phyloP scores from a whole-genome alignment of 345 rosid species.

The Punica granatum region DNA sequence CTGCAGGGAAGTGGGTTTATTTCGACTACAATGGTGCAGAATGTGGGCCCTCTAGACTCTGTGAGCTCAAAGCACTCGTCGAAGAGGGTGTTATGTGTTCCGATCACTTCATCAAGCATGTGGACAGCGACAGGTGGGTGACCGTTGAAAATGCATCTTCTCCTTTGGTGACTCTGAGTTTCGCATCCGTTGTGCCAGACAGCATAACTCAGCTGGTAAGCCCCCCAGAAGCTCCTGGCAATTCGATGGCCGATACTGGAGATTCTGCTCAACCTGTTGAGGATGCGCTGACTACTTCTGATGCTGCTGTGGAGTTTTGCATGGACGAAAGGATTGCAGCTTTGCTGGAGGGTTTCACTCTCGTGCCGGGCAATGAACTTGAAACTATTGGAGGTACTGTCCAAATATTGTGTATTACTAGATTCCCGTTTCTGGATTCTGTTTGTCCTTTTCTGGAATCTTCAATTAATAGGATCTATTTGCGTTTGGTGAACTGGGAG shows the following conservation, averaged over 20 bases:
- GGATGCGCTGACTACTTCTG: constrained; percentile 22
- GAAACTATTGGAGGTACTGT: constrained; percentile 72
- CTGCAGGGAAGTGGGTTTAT: constrained; percentile 87
- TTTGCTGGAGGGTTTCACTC: constrained; percentile 58
- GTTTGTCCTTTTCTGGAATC: constrained; percentile 3
- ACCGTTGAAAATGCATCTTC: constrained; percentile 96
- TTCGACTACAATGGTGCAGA: constrained; percentile 83
- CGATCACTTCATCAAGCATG: constrained; percentile 87
- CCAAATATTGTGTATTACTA: background rate
- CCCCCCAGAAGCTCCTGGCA: constrained; percentile 99
- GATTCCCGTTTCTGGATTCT: background rate
- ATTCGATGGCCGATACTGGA: constrained; percentile 54
- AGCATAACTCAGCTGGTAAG: constrained; percentile 58
- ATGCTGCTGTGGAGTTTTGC: constrained; percentile 44
- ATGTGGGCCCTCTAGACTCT: constrained; percentile 74
- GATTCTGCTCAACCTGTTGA: constrained; percentile 39
- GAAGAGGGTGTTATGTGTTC: constrained; percentile 71
- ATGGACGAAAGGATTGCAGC: constrained; percentile 68
- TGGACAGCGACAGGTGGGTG: constrained; percentile 86
- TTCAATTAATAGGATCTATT: background rate
- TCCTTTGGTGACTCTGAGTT: constrained; percentile 48
- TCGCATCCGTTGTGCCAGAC: constrained; percentile 58
- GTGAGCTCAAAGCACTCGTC: constrained; percentile 72
- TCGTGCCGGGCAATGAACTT: constrained; percentile 71
- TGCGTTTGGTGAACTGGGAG: background rate